These are phyloP conservation scores for Saccharum hybrid DNA, from an alignment of 202 grass and related monocot species.

Conservation along the genomic window DNA sequence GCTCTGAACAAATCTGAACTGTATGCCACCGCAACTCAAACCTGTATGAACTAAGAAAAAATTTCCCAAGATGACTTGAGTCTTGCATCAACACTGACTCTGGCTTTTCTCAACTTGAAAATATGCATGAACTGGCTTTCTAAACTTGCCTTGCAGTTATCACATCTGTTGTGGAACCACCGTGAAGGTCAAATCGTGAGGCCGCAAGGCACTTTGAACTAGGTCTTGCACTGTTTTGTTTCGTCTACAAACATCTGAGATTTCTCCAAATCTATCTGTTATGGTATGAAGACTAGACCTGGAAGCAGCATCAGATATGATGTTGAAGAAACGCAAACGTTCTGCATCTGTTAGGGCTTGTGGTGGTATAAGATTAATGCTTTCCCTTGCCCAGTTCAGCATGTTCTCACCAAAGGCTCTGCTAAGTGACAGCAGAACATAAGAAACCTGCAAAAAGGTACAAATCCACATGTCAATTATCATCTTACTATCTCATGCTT, in stretches of 20 bases:
- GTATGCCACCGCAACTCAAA: constrained; percentile 58
- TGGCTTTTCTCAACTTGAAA: constrained; percentile 15
- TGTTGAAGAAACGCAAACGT: constrained; percentile 67
- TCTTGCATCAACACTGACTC: constrained; percentile 30
- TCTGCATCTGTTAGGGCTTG: constrained; percentile 88
- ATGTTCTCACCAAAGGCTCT: constrained; percentile 75
- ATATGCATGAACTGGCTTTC: neutral
- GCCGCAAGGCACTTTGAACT: constrained; percentile 84
- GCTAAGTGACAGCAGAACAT: constrained; percentile 81
- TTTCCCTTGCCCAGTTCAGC: constrained; percentile 76
- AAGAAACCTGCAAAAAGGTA: constrained; percentile 65
- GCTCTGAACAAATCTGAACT: constrained; percentile 55
- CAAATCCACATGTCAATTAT: constrained; percentile 1
- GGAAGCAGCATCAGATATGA: constrained; percentile 78
- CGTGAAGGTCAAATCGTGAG: constrained; percentile 72
- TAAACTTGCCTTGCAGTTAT: constrained; percentile 30
- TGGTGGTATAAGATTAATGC: constrained; percentile 72
- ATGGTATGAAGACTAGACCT: constrained; percentile 60
- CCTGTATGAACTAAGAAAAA: constrained; percentile 43
- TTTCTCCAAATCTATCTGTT: constrained; percentile 68
- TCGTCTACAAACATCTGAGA: constrained; percentile 90
- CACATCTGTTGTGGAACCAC: constrained; percentile 34
- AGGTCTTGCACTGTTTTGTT: constrained; percentile 89
- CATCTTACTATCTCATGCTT: neutral
- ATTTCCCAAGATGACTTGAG: constrained; percentile 33